A percentile compares a stretch with the other conserved stretches of the same genome.
Conservation (phyloP, 176 grass and related monocot species). For the Saccharum officinarum region DNA sequence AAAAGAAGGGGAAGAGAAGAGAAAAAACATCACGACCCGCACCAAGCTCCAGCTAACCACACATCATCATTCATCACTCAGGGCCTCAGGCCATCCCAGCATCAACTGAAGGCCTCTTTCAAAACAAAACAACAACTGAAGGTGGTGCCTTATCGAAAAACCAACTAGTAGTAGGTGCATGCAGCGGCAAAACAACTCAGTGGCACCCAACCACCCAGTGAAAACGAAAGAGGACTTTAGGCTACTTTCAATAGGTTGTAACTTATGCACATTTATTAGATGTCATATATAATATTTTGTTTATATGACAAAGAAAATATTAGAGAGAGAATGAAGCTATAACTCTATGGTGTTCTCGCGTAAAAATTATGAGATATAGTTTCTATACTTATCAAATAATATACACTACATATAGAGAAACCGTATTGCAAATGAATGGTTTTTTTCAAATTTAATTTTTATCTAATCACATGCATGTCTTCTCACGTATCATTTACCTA, state of each 20-base stretch:
- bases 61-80: neutral
- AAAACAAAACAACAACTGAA: neutral
- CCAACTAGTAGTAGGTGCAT: neutral
- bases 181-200: neutral
- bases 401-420: too few relatives aligned
- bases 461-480: too few relatives aligned
- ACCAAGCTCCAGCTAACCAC: neutral
- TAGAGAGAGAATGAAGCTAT: too few relatives aligned
- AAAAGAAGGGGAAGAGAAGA: neutral
- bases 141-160: neutral
- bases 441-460: too few relatives aligned
- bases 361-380: too few relatives aligned
- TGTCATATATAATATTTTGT: too few relatives aligned
- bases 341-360: too few relatives aligned
- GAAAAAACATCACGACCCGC: neutral
- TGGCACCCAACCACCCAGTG: neutral
- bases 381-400: too few relatives aligned
- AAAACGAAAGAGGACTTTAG: neutral
- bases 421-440: too few relatives aligned
- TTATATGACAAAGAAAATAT: too few relatives aligned
- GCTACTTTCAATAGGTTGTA: neutral
- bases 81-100: too few relatives aligned
- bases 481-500: too few relatives aligned
- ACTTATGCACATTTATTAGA: neutral
- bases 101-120: neutral